Evolutionary conservation across 345 rosid species (phyloP), one percentile per base, ranked within the genome.

Genomic region (Garcia nutans): DNA sequence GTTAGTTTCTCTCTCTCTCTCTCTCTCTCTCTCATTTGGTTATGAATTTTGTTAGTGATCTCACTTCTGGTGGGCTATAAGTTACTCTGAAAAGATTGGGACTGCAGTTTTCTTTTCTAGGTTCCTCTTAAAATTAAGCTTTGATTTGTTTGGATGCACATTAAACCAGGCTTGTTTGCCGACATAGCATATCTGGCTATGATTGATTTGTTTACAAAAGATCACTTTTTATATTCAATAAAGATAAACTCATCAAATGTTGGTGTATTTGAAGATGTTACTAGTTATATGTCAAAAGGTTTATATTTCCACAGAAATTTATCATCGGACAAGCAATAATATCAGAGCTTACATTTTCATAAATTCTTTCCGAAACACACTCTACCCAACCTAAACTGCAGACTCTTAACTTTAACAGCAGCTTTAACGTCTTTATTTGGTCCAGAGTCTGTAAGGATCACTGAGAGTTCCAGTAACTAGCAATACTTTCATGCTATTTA

Each of bases 1-100:
- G 97, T 93, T 72, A 80, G 86, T 76, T 37, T 37, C 41, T 57
- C 45, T n/a, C n/a, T n/a, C n/a, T 76, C 55, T 75, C 76, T 72
- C 52, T 68, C 73, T 72, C 77, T 60, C 65, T 33, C 49, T 10
- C 24, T 20, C 26, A 8, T 68, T 49, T 49, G 0, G 49, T 72
- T 72, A 22, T 63, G 70, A 52, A 61, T 33, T 55, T 10, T 63
- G 11, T 73, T 61, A 19, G 10, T 61, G 1, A 57, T 50, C 47
- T 62, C 52, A 31, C 54, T 3, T 1, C 15, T 55, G n/a, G 12
- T 23, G n/a, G 22, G 22, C 33, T 64, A 22, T 58, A 11, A 11
- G 6, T 65, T 20, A 44, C 24, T 20, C 42, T 60, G 41, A 5
- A 60, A 23, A 16, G 57, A 20, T 15, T 13, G 4, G 52, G 16